These are phyloP conservation scores for Ulota crispa DNA, from an alignment of 225 moss, liverwort and hornwort species.

Conservation along the genomic window DNA sequence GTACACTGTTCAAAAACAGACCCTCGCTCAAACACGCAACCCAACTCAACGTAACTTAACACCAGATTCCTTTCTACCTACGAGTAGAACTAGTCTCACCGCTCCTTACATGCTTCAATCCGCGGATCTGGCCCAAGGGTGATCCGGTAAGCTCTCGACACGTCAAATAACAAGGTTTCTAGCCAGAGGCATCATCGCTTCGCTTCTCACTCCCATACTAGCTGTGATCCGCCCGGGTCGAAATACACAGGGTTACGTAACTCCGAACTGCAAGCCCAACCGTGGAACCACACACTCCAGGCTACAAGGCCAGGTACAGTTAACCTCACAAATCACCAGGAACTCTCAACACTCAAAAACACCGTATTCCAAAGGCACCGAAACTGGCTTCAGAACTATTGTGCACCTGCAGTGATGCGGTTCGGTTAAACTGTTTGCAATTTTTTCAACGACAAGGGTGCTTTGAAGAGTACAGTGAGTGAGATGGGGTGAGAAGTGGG, in stretches of 20 bases:
- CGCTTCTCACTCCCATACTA: not conserved
- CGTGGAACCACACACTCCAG: not conserved
- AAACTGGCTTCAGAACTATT: not conserved
- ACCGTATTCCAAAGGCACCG: too few species aligned
- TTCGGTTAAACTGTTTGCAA: conserved; percentile 1
- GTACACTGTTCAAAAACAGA: not conserved
- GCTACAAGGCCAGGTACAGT: not conserved
- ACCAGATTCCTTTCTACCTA: conserved; percentile 14
- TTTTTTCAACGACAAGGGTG: not conserved
- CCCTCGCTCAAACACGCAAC: not conserved
- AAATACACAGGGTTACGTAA: not conserved
- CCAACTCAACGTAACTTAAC: not conserved
- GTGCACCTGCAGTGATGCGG: not conserved
- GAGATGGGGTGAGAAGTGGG: not conserved
- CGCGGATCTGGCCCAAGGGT: conserved; percentile 10
- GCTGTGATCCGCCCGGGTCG: not conserved
- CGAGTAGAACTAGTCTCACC: not conserved
- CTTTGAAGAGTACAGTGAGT: not conserved
- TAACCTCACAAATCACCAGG: conserved; percentile 3
- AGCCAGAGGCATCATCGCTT: conserved; percentile 2
- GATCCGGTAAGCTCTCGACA: conserved; percentile 37
- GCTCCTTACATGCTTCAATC: conserved; percentile 22
- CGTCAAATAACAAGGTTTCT: conserved; percentile 37
- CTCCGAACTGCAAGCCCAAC: not conserved
- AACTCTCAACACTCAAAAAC: not conserved